Evolutionary conservation across 768 basidiomycete species (phyloP), one percentile per base, ranked within the genome.

Genomic region (Filobasidium floriforme): DNA sequence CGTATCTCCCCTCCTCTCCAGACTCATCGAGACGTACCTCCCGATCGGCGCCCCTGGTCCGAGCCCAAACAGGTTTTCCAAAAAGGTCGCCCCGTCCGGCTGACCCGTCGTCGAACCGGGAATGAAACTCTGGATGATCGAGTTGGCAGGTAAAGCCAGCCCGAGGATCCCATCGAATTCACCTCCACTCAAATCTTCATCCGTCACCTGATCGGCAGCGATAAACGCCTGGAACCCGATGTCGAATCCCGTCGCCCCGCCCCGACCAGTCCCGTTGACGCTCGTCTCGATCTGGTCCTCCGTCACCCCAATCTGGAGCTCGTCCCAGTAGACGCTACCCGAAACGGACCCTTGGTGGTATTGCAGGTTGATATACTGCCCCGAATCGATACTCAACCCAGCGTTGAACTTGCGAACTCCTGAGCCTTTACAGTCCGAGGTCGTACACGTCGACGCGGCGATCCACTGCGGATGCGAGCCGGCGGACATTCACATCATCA

Each of bases 221-320:
- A 78, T 71, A 61, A 75, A 75, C 15, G 75, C 77, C 55, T 78
- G 77, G 67, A 73, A 78, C 6, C 73, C 74, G 14, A 78, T 73
- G 9, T 71, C 69, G 60, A 78, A 76, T 22, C 65, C 68, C 26
- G 40, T 63, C 19, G 41, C 9, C n/a, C 67, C 67, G 11, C 67
- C 67, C 19, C 57, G 37, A 0, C 67, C 67, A 14, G 67, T 68
- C 10, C 67, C 67, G 40, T 68, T 68, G 15, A 64, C 37, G 18
- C 62, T 52, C 37, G 59, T 65, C 29, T 64, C 59, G 54, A 67
- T 62, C 29, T 59, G 52, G 1, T 61, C 28, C 24, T 44, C 32
- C 2, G 63, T 68, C 43, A 68, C 63, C 12, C 73, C 77, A 9
- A 78, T 65, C 19, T 59, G 55, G 3, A 78, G 55, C 57, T 76